These are phyloP conservation scores for Microdochium paspali DNA, from an alignment of 2,329 filamentous ascomycete species.

Conservation along the genomic window DNA sequence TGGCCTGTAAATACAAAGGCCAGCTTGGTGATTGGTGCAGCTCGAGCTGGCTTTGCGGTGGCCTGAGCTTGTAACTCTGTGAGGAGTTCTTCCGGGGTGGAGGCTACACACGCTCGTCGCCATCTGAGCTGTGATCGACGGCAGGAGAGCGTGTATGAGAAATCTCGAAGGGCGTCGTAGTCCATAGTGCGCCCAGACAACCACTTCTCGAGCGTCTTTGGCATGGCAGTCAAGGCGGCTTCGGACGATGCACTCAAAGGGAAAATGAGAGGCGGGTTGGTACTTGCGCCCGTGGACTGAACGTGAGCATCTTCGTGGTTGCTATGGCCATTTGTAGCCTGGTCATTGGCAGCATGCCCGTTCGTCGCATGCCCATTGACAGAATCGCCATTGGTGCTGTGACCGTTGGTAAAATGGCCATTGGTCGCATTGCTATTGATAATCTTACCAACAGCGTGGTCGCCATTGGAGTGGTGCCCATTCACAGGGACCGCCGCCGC, in stretches of 20 bases:
- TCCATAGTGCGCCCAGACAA: neutral
- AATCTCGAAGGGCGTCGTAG: conserved; percentile 3
- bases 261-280: neutral
- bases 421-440: neutral
- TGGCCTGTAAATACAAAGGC: conserved; percentile 21
- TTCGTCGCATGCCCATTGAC: too few species aligned
- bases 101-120: conserved; percentile 6
- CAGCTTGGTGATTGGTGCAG: conserved; percentile 1
- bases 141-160: conserved; percentile 19
- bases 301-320: too few species aligned
- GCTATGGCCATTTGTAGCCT: too few species aligned
- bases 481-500: neutral
- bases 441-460: neutral
- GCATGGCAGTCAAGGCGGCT: neutral
- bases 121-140: conserved; percentile 15
- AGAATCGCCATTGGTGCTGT: neutral
- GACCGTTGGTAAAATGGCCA: neutral
- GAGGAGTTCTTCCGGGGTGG: conserved; percentile 7
- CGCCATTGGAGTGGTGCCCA: neutral
- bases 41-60: neutral
- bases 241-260: neutral
- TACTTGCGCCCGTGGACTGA: neutral
- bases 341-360: too few species aligned
- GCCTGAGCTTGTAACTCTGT: conserved; percentile 2
- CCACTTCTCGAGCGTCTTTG: neutral